phyloP scores from a whole-genome alignment of 2,329 filamentous ascomycete genomes.

The Penicillium palitans region DNA sequence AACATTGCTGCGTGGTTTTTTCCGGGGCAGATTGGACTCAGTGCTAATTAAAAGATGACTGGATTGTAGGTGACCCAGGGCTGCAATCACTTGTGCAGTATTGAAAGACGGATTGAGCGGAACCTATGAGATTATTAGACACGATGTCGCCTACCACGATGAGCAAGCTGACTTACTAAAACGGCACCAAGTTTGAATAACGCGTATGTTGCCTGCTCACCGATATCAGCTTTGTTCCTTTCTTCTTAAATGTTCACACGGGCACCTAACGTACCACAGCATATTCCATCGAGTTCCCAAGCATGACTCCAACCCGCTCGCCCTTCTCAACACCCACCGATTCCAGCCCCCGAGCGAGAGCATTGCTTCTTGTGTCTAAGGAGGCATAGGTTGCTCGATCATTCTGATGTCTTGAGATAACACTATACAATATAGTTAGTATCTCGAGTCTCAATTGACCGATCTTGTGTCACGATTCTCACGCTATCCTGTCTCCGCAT shows the following conservation, averaged over 20 bases:
- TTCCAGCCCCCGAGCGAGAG: constrained; percentile 68
- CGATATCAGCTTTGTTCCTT: constrained; percentile 12
- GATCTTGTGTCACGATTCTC: constrained; percentile 26
- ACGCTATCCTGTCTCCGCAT: constrained; percentile 55
- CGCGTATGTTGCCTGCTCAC: constrained; percentile 67
- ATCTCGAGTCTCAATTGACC: not conserved
- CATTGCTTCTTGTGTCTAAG: constrained; percentile 75
- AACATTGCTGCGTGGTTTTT: constrained; percentile 61
- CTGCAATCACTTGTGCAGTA: constrained; percentile 71
- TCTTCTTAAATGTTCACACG: no score
- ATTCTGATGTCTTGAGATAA: constrained; percentile 63
- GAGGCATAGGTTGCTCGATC: constrained; percentile 68
- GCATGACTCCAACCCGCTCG: constrained; percentile 78
- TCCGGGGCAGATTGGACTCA: constrained; percentile 77
- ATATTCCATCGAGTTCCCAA: constrained; percentile 84
- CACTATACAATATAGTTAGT: constrained; percentile 37
- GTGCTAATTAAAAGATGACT: constrained; percentile 79
- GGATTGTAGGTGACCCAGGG: constrained; percentile 71
- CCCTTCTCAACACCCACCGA: constrained; percentile 75
- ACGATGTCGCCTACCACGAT: not conserved
- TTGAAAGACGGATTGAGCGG: constrained; percentile 92
- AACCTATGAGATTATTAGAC: constrained; percentile 52
- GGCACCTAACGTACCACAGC: constrained; percentile 59
- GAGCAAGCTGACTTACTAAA: constrained; percentile 53
- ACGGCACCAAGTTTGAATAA: constrained; percentile 93